These are phyloP conservation scores for Glycine latifolia DNA, from an alignment of 306 rosid genomes.

Conservation along the genomic window DNA sequence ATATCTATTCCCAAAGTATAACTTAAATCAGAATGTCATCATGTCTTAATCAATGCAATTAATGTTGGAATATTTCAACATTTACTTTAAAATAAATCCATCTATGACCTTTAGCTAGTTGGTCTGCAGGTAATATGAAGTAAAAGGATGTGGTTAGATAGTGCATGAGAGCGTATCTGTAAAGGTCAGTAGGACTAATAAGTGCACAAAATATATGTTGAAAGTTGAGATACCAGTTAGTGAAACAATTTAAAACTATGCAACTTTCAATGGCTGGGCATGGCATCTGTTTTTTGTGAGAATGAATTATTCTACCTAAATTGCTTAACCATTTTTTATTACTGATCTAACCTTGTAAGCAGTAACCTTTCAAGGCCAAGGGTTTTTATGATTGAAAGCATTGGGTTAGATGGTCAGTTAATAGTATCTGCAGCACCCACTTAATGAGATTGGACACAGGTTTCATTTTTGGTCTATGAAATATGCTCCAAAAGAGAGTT, in stretches of 20 bases:
- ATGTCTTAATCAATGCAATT: not conserved
- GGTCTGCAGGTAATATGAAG: not conserved
- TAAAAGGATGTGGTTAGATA: not conserved
- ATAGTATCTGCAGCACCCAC: conserved; percentile 4
- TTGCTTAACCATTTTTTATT: not conserved
- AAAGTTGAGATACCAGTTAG: conserved; percentile 1
- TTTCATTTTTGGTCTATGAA: too few relatives aligned
- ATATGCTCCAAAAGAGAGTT: too few relatives aligned
- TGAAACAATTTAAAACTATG: conserved; percentile 16
- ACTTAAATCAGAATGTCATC: too few relatives aligned
- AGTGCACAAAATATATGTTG: not conserved
- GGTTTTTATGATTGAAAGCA: conserved; percentile 27
- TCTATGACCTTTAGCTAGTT: not conserved
- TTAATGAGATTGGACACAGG: not conserved
- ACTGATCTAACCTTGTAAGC: too few relatives aligned
- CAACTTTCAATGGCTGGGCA: conserved; percentile 3
- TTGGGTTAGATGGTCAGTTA: conserved; percentile 1
- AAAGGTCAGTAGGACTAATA: not conserved
- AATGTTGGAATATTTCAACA: conserved; percentile 6
- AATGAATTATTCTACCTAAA: conserved; percentile 27
- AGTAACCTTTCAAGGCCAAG: not conserved
- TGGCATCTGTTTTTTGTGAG: conserved; percentile 28
- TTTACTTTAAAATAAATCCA: conserved; percentile 18
- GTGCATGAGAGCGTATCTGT: not conserved
- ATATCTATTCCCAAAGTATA: too few relatives aligned